These are phyloP conservation scores for Cudoniella acicularis DNA, from an alignment of 495 filamentous ascomycete species.

Conservation along the genomic window DNA sequence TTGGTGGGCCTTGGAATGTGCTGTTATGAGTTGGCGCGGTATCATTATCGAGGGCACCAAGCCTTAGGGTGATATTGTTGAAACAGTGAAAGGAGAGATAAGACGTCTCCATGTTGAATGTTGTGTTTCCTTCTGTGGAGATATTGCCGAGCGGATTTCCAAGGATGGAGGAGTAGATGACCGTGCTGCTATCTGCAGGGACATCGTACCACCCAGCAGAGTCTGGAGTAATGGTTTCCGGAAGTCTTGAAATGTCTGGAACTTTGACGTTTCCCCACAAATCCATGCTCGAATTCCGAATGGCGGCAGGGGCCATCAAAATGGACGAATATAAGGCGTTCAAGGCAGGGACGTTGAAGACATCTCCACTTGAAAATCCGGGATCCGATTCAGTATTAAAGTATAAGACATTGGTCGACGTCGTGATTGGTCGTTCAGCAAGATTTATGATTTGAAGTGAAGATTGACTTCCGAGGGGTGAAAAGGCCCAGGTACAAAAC, in stretches of 20 bases:
- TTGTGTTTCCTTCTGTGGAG: not conserved
- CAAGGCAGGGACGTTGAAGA: not conserved
- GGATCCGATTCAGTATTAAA: not conserved
- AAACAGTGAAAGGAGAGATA: constrained; percentile 4
- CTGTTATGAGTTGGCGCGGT: not conserved
- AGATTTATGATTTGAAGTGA: constrained; percentile 3
- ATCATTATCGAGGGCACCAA: not conserved
- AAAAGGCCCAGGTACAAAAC: constrained; percentile 2
- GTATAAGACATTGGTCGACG: not conserved
- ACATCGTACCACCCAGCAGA: constrained; percentile 1
- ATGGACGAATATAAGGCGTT: not conserved
- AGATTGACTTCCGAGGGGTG: constrained; percentile 8
- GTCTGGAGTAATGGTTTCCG: not conserved
- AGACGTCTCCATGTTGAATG: not conserved
- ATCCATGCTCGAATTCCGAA: constrained; percentile 7
- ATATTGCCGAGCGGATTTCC: constrained; percentile 1
- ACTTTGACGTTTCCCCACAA: constrained; percentile 10
- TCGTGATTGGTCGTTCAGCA: not conserved
- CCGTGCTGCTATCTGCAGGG: not conserved
- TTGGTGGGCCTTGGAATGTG: not conserved
- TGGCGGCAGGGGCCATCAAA: constrained; percentile 6
- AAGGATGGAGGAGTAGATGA: constrained; percentile 1
- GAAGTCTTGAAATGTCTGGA: constrained; percentile 2
- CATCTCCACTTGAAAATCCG: not conserved
- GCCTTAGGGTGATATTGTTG: not conserved